phyloP scores from a whole-genome alignment of 2,329 filamentous ascomycete species.

The Epichloe sylvatica region DNA sequence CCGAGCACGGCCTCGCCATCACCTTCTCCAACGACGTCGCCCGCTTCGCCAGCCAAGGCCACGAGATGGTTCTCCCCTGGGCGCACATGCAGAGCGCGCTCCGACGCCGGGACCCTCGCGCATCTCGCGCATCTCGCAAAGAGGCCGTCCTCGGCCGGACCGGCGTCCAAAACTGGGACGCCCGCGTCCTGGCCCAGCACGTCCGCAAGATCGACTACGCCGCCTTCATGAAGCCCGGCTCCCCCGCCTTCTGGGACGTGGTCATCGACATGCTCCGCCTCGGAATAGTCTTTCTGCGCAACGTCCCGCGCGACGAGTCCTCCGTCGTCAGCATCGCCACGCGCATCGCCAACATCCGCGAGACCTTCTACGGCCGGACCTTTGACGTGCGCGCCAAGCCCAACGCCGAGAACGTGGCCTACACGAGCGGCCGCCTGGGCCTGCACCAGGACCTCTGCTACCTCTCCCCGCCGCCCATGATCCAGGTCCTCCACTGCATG shows the following conservation, averaged over 20 bases:
- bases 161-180: conserved; percentile 29
- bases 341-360: conserved; percentile 63
- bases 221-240: conserved; percentile 53
- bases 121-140: conserved; percentile 7
- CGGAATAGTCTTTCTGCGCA: conserved; percentile 64
- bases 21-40: conserved; percentile 41
- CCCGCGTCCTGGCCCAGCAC: conserved; percentile 20
- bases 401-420: conserved; percentile 79
- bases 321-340: conserved; percentile 55
- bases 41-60: conserved; percentile 12
- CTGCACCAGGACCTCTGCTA: conserved; percentile 94
- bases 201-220: conserved; percentile 51
- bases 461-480: conserved; percentile 60
- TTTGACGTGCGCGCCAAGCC: conserved; percentile 81
- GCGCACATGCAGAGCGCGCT: conserved; percentile 23
- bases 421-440: conserved; percentile 68
- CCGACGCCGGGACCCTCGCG: not conserved
- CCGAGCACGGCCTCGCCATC: conserved; percentile 35
- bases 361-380: conserved; percentile 81
- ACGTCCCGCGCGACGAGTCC: conserved; percentile 53
- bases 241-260: conserved; percentile 40
- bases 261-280: conserved; percentile 48
- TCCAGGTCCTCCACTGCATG: conserved; percentile 83
- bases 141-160: conserved; percentile 18
- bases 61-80: conserved; percentile 22